Evolutionary conservation across 2,329 filamentous ascomycete species (phyloP).

Genomic region (Curvularia hawaiiensis): DNA sequence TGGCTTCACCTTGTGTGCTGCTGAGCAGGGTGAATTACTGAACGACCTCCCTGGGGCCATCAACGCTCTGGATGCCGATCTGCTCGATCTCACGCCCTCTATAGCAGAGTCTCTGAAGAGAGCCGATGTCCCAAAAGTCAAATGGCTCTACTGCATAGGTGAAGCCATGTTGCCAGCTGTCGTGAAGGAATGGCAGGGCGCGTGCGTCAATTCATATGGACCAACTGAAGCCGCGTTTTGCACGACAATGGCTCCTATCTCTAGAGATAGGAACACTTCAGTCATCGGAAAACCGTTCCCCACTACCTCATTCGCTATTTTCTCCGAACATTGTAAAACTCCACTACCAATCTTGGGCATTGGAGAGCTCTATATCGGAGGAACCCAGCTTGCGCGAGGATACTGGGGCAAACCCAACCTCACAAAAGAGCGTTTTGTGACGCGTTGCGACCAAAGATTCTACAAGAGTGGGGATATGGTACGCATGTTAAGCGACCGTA

Average conservation of each 20-base stretch:
- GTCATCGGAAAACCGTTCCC: slow-evolving; percentile 51
- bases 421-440: slow-evolving; percentile 40
- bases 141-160: slow-evolving; percentile 53
- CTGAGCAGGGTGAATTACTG: slow-evolving; percentile 46
- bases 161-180: slow-evolving; percentile 51
- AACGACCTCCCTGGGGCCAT: slow-evolving; percentile 46
- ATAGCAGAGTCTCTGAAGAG: slow-evolving; percentile 46
- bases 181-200: slow-evolving; percentile 45
- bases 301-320: slow-evolving; percentile 48
- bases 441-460: slow-evolving; percentile 37
- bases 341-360: slow-evolving; percentile 47
- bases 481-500: slow-evolving; percentile 45
- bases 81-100: slow-evolving; percentile 52
- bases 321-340: slow-evolving; percentile 35
- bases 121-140: slow-evolving; percentile 42
- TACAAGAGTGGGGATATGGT: slow-evolving; percentile 49
- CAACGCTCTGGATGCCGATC: slow-evolving; percentile 41
- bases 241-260: slow-evolving; percentile 49
- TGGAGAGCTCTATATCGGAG: slow-evolving; percentile 55
- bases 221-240: slow-evolving; percentile 53
- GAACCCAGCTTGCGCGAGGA: slow-evolving; percentile 52
- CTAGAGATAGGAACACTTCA: slow-evolving; percentile 37
- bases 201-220: slow-evolving; percentile 53
- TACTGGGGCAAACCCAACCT: slow-evolving; percentile 48
- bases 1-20: slow-evolving; percentile 51